Evolutionary conservation across 2,329 filamentous ascomycete species (phyloP).

Genomic region (Aureobasidium lini): DNA sequence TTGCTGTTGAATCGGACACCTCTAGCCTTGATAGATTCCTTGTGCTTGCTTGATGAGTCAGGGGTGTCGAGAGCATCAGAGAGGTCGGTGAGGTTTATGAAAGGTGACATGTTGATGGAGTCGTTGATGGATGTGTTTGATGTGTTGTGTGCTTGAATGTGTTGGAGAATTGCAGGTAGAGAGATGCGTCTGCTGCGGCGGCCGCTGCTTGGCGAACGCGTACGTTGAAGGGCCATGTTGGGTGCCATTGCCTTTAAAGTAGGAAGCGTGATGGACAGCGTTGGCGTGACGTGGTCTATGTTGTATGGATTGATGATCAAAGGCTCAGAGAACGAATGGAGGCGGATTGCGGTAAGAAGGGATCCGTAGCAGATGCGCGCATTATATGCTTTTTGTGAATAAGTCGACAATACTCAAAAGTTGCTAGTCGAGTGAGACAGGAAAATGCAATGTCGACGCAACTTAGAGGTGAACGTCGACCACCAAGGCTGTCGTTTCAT

Average conservation of each 20-base stretch:
- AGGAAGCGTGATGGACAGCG: background rate
- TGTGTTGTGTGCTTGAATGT: background rate
- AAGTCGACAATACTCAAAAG: background rate
- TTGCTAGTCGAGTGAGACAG: constrained; percentile 1
- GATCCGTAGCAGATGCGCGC: background rate
- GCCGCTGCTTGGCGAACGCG: background rate
- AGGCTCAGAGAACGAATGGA: constrained; percentile 1
- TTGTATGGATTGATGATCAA: background rate
- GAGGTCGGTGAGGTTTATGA: background rate
- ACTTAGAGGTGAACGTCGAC: background rate
- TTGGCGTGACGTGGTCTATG: constrained; percentile 7
- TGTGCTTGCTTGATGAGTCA: background rate
- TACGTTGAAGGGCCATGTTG: background rate
- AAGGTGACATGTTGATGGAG: constrained; percentile 3
- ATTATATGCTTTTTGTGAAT: background rate
- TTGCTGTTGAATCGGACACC: constrained; percentile 8
- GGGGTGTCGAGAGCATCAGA: background rate
- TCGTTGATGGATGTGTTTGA: background rate
- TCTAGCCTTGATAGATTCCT: background rate
- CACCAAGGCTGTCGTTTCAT: background rate
- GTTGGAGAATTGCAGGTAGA: constrained; percentile 5
- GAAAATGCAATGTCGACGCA: background rate
- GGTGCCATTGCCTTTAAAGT: constrained; percentile 5
- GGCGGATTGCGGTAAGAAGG: background rate
- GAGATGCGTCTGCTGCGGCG: background rate